Percentiles rank a stretch among this genome's conserved stretches.
phyloP scores from a whole-genome alignment of 495 filamentous ascomycete species.

The Amniculicola lignicola region DNA sequence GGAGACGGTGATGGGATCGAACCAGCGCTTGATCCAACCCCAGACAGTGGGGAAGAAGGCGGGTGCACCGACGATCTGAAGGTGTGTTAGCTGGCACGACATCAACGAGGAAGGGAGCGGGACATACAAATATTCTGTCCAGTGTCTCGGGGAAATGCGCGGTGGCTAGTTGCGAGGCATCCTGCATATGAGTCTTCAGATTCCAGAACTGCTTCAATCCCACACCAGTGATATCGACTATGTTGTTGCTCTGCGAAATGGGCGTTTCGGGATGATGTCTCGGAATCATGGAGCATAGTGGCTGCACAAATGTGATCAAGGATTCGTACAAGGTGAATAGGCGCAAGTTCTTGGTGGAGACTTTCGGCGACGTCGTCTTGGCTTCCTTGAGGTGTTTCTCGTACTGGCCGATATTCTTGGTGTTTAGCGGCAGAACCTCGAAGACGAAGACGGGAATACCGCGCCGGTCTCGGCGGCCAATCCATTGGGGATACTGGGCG shows the following conservation, averaged over 20 bases:
- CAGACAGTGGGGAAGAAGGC: conserved; percentile 91
- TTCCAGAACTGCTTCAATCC: conserved; percentile 92
- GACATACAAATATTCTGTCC: conserved; percentile 74
- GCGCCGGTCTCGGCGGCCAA: conserved; percentile 77
- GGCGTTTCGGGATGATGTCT: conserved; percentile 70
- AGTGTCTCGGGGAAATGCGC: conserved; percentile 90
- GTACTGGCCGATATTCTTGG: conserved; percentile 75
- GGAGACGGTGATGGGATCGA: conserved; percentile 86
- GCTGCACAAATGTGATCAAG: conserved; percentile 80
- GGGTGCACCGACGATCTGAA: conserved; percentile 84
- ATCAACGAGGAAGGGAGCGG: neutral
- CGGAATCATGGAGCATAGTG: conserved; percentile 67
- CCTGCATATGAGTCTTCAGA: conserved; percentile 86
- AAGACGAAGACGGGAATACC: conserved; percentile 89
- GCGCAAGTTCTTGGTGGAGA: conserved; percentile 62
- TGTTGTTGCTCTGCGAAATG: conserved; percentile 82
- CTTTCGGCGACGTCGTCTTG: conserved; percentile 47
- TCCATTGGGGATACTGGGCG: conserved; percentile 85
- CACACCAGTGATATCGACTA: conserved; percentile 80
- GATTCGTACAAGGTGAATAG: conserved; percentile 89
- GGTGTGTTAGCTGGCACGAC: neutral
- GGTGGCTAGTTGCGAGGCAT: conserved; percentile 78
- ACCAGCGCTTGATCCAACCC: conserved; percentile 95
- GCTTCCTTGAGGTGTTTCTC: conserved; percentile 57
- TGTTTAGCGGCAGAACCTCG: conserved; percentile 76